phyloP scores from a whole-genome alignment of 495 filamentous ascomycete species.

The Corynascus novoguineensis region DNA sequence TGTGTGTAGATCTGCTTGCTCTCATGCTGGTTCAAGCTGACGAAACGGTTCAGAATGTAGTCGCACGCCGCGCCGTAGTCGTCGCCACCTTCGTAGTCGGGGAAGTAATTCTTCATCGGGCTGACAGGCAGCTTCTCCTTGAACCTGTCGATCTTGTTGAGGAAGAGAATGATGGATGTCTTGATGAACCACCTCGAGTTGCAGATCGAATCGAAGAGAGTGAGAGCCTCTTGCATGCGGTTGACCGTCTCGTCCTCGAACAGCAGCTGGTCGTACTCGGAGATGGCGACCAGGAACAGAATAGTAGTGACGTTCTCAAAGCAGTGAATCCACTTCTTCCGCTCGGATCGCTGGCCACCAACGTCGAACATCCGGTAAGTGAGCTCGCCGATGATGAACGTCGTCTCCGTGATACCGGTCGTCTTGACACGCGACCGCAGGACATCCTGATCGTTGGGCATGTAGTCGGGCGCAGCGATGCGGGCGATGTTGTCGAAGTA shows the following conservation, averaged over 20 bases:
- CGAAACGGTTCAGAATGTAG: conserved; percentile 95
- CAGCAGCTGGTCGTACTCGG: conserved; percentile 95
- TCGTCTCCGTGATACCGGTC: conserved; percentile 98
- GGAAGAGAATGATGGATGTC: conserved; percentile 97
- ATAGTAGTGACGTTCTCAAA: conserved; percentile 99
- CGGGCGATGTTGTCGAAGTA: conserved; percentile 96
- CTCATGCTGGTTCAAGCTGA: conserved; percentile 95
- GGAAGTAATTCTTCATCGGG: conserved; percentile 99
- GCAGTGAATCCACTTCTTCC: conserved; percentile 99
- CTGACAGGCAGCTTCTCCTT: conserved; percentile 99
- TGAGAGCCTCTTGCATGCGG: conserved; percentile 98
- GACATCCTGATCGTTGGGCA: conserved; percentile 96
- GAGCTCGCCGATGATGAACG: conserved; percentile 94
- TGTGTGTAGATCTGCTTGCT: conserved; percentile 99
- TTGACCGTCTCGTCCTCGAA: conserved; percentile 95
- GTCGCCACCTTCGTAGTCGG: conserved; percentile 92
- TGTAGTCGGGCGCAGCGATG: conserved; percentile 86
- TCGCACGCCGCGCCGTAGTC: conserved; percentile 92
- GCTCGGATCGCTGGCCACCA: conserved; percentile 94
- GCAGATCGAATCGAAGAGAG: conserved; percentile 97
- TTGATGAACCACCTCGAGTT: conserved; percentile 99
- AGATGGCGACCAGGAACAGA: conserved; percentile 97
- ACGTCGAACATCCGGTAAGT: conserved; percentile 99
- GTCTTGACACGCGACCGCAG: conserved; percentile 98
- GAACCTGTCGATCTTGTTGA: conserved; percentile 99